Evolutionary conservation across 176 grass and related monocot species (phyloP).

Genomic region (Raddia distichophylla): DNA sequence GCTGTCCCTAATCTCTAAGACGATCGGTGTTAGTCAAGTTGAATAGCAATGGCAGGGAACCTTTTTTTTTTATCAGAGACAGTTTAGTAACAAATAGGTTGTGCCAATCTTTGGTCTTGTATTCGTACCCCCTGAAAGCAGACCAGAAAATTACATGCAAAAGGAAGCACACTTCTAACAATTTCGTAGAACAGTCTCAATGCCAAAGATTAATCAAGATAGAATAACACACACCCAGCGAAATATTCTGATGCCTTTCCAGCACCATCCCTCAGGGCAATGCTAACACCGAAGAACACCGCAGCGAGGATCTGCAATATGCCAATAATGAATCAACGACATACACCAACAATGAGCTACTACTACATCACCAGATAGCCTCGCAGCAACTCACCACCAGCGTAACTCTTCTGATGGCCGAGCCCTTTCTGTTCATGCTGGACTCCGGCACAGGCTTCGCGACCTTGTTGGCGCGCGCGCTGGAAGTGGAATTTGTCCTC

Average conservation of each 20-base stretch:
- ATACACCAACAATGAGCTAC: not conserved
- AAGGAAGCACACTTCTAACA: not conserved
- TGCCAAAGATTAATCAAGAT: slow-evolving; percentile 35
- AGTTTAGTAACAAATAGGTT: not conserved
- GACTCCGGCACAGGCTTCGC: not conserved
- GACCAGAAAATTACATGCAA: slow-evolving; percentile 3
- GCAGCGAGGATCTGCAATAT: slow-evolving; percentile 73
- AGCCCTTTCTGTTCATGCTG: not conserved
- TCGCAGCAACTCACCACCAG: slow-evolving; percentile 49
- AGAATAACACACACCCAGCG: slow-evolving; percentile 69
- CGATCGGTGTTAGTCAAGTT: not conserved
- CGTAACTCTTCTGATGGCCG: slow-evolving; percentile 52
- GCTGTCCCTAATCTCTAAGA: not conserved
- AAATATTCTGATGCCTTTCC: slow-evolving; percentile 91
- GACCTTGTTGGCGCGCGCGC: not conserved
- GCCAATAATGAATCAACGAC: not conserved
- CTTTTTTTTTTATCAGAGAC: not conserved
- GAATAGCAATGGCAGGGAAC: not conserved
- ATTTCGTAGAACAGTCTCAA: slow-evolving; percentile 12
- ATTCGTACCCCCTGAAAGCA: not conserved
- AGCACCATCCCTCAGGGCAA: slow-evolving; percentile 68
- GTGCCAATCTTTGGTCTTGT: not conserved
- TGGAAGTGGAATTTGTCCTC: not conserved
- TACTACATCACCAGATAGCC: not conserved
- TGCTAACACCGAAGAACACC: slow-evolving; percentile 70